Evolutionary conservation across 2,329 filamentous ascomycete species (phyloP), one percentile per base, ranked within the genome.

Genomic region (Lasiodiplodia sp.): DNA sequence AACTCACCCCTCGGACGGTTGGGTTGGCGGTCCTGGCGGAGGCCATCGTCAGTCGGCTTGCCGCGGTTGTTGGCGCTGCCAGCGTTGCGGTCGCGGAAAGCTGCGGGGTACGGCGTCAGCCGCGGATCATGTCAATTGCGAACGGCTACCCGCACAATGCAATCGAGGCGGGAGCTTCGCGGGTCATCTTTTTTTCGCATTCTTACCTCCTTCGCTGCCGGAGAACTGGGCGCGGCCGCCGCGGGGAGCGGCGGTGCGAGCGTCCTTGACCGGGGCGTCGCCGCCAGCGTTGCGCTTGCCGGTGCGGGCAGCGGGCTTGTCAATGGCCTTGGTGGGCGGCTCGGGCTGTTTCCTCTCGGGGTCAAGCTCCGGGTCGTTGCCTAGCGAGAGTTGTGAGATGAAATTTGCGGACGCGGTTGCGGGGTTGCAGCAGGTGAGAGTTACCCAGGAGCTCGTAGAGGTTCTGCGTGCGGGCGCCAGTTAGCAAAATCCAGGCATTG

Each of bases 361-460:
- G 81, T 90, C 88, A 79, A 88, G 86, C 80, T 91, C 89, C 75
- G 87, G 87, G 80, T 91, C 88, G 82, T 91, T 91, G 82, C 89
- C 89, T 90, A 80, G 74, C 72, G 55, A 71, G 73, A 73, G 72
- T 72, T 66, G 72, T 72, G 70, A 74, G 75, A 70, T 68, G 64
- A 62, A 55, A 51, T n/a, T n/a, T 56, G 37, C 53, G 53, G 21
- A 38, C 52, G 58, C 44, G 38, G 53, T 44, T 47, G 63, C 28
- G 49, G 62, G 69, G 71, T 75, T 57, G 72, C 71, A 72, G 70
- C 71, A 34, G 31, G 73, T 73, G 73, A 31, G 72, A 71, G 68
- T 69, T 97, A 98, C 96, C 95, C 88, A 99, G 93, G 87, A 97
- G 91, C 89, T 96, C 95, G 89, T 92, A 98, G 80, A 92, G 91